Evolutionary conservation across 2,329 filamentous ascomycete species (phyloP), one percentile per base, ranked within the genome.

Genomic region (Alternaria consortialis): DNA sequence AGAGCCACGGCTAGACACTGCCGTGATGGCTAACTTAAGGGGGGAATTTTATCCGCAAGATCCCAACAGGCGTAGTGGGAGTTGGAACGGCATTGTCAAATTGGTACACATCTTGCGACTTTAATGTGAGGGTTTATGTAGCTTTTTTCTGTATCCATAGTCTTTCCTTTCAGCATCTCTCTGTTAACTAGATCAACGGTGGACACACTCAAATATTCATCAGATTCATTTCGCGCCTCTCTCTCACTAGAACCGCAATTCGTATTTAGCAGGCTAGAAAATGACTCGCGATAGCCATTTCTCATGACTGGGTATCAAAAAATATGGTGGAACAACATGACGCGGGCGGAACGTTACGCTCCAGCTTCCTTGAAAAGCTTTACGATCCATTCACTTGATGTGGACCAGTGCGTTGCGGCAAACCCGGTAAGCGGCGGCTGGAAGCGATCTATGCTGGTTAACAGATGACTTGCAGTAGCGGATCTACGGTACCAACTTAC

Each of bases 341-440:
- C 58, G 46, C 32, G n/a, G 7, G 32, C 42, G 1, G 17, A 39
- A 44, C 20, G 32, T 66, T 54, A 77, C 29, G 70, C 73, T 44
- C 73, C 74, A 55, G 74, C 74, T 64, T 71, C 67, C 57, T 72
- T 71, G 64, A 78, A 73, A 29, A 78, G 69, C 32, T 70, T 67
- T 15, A 63, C 67, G 43, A 77, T 77, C 74, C 74, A 77, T 60
- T 71, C 62, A 60, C 67, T 76, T n/a, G 66, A 66, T 50, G 70
- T 65, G 13, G 74, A 72, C 57, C 68, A 69, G 25, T 74, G 66
- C 9, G 65, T 66, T 36, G 69, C 53, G 39, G 67, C 56, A 40
- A 72, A 67, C 7, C 71, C 71, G n/a, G 69, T 72, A 20, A 74
- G 64, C 11, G 74, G 74, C 46, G 69, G 67, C 53, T 72, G 69